Conservation (phyloP, 768 basidiomycete genomes). For the Suillus fuscotomentosus region DNA sequence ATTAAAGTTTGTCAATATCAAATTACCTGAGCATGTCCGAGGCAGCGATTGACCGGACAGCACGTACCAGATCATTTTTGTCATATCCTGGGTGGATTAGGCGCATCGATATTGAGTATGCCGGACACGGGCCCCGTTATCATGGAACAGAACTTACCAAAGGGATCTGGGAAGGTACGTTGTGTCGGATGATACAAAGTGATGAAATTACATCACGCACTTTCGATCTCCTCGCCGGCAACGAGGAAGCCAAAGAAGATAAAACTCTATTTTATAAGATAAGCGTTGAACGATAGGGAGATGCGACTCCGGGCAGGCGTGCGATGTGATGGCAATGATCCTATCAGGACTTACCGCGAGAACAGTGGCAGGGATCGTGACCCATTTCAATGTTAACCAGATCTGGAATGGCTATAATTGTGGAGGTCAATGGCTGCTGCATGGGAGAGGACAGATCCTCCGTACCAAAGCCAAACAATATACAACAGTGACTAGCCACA, state of each 20-base stretch:
- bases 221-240: conserved; percentile 75
- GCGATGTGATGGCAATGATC: not conserved
- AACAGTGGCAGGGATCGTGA: conserved; percentile 64
- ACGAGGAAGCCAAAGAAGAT: conserved; percentile 75
- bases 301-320: not conserved
- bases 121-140: not conserved
- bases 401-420: conserved; percentile 61
- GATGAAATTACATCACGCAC: conserved; percentile 35
- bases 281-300: conserved; percentile 2
- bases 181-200: not conserved
- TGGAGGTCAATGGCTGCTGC: not conserved
- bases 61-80: conserved; percentile 65
- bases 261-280: conserved; percentile 43
- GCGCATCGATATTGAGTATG: not conserved
- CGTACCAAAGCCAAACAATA: conserved; percentile 62
- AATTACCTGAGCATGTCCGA: conserved; percentile 9
- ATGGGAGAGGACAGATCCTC: conserved; percentile 1
- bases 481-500: conserved; percentile 63
- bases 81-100: conserved; percentile 48
- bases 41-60: conserved; percentile 6
- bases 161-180: conserved; percentile 37
- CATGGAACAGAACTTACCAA: conserved; percentile 30
- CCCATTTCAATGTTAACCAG: conserved; percentile 50
- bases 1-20: conserved; percentile 4
- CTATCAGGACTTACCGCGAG: conserved; percentile 38